These are phyloP conservation scores for Sequoiadendron giganteum DNA, from an alignment of 75 land plant genomes.

Conservation along the genomic window DNA sequence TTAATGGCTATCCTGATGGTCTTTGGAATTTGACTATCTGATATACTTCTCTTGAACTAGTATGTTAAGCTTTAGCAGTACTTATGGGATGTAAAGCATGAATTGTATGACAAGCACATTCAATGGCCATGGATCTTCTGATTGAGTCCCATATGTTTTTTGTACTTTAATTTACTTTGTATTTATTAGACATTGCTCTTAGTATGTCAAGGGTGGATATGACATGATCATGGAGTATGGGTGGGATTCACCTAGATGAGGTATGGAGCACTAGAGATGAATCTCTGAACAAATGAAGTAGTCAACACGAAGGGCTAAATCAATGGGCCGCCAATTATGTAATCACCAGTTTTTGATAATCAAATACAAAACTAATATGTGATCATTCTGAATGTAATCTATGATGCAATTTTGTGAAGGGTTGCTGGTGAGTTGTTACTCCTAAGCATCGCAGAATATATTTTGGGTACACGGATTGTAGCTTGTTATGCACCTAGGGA, in stretches of 20 bases:
- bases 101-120: neutral
- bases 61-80: neutral
- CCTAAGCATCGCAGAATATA: neutral
- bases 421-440: neutral
- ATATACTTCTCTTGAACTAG: neutral
- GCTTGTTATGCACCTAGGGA: too few relatives aligned
- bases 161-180: neutral
- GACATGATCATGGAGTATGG: neutral
- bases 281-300: neutral
- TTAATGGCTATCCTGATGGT: neutral
- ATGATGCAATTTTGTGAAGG: neutral
- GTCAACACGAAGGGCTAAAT: neutral
- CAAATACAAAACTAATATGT: neutral
- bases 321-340: neutral
- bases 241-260: neutral
- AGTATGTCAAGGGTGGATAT: neutral
- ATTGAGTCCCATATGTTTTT: neutral
- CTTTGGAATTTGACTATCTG: neutral
- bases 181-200: neutral
- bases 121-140: neutral
- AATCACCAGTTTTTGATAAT: neutral
- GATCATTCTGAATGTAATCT: neutral
- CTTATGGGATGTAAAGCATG: neutral
- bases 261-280: neutral
- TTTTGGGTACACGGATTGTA: neutral